These are phyloP conservation scores for Daldinia grandis DNA, from an alignment of 495 filamentous ascomycete species.

Conservation along the genomic window DNA sequence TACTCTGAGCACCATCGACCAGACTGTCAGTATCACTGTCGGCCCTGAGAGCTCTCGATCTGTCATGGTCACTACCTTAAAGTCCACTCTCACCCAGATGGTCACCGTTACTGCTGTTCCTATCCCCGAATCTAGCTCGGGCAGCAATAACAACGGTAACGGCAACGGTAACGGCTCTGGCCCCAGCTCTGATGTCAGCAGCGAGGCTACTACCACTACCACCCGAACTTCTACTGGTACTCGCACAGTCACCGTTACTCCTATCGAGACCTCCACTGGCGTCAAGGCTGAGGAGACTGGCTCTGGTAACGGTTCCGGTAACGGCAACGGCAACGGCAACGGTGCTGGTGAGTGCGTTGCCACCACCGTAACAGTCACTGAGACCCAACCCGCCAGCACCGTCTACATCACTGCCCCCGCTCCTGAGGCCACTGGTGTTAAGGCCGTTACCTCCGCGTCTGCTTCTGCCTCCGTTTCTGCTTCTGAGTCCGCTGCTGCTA, in stretches of 20 bases:
- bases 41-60: slow-evolving; percentile 48
- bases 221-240: slow-evolving; percentile 53
- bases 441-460: slow-evolving; percentile 19
- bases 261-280: slow-evolving; percentile 23
- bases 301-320: slow-evolving; percentile 28
- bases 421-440: slow-evolving; percentile 21
- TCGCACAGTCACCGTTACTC: slow-evolving; percentile 50
- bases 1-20: slow-evolving; percentile 34
- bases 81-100: slow-evolving; percentile 45
- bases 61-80: slow-evolving; percentile 50
- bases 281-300: slow-evolving; percentile 28
- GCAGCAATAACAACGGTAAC: slow-evolving; percentile 8
- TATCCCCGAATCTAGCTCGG: slow-evolving; percentile 9
- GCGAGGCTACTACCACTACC: slow-evolving; percentile 47
- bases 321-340: slow-evolving; percentile 26
- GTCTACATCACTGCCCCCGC: slow-evolving; percentile 56
- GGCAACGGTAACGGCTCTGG: not conserved
- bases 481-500: slow-evolving; percentile 13
- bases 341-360: slow-evolving; percentile 43
- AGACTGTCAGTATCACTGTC: slow-evolving; percentile 52
- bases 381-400: slow-evolving; percentile 45
- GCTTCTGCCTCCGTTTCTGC: slow-evolving; percentile 6
- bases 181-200: slow-evolving; percentile 5
- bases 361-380: slow-evolving; percentile 51
- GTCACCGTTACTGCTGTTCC: slow-evolving; percentile 41